phyloP scores from a whole-genome alignment of 2,329 filamentous ascomycete species.

The Sclerotinia glacialis region DNA sequence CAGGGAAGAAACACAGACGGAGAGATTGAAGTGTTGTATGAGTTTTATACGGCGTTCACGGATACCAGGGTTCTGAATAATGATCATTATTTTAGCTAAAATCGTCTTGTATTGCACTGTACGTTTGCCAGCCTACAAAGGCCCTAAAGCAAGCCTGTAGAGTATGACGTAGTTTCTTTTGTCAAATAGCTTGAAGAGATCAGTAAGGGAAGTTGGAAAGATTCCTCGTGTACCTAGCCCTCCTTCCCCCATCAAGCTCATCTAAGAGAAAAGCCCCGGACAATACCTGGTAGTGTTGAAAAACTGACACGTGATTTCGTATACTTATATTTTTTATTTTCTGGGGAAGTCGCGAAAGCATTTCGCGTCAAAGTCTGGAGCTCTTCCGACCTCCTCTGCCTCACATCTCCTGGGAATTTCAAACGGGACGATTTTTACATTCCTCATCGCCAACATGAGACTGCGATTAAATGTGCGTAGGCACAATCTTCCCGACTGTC shows the following conservation, averaged over 20 bases:
- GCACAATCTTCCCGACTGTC: slow-evolving; percentile 68
- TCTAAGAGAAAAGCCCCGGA: not conserved
- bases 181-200: not conserved
- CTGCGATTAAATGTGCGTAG: slow-evolving; percentile 71
- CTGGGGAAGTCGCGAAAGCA: not conserved
- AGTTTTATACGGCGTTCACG: slow-evolving; percentile 6
- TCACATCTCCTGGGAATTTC: not conserved
- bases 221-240: not conserved
- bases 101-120: not conserved
- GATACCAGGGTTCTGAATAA: slow-evolving; percentile 23
- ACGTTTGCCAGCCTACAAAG: not conserved
- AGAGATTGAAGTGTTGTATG: slow-evolving; percentile 17
- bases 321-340: slow-evolving; percentile 5
- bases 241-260: not conserved
- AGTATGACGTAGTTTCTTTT: not conserved
- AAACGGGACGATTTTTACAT: slow-evolving; percentile 18
- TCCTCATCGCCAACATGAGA: slow-evolving; percentile 52
- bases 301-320: slow-evolving; percentile 10
- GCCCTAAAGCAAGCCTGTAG: not conserved
- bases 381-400: slow-evolving; percentile 12
- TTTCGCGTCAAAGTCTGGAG: slow-evolving; percentile 6
- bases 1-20: slow-evolving; percentile 17
- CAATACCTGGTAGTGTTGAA: not conserved
- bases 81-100: slow-evolving; percentile 10
- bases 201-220: too few relatives aligned